These are phyloP conservation scores for Tilletia caries DNA, from an alignment of 1,284 basidiomycete species.

Conservation along the genomic window DNA sequence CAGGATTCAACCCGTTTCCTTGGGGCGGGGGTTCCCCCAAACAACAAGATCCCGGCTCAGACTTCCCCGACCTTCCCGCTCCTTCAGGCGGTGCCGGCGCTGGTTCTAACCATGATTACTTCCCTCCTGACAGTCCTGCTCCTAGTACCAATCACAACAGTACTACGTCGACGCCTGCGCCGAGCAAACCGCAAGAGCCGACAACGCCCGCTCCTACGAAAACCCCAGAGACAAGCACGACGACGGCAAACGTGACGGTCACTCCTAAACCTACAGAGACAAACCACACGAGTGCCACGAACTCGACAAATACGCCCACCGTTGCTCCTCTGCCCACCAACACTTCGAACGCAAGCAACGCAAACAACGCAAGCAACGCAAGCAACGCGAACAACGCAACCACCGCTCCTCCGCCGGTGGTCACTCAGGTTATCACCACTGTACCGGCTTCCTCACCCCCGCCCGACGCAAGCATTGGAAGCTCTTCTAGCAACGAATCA, in stretches of 20 bases:
- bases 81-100: slow-evolving; percentile 1
- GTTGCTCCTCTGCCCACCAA: slow-evolving; percentile 13
- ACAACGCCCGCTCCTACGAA: slow-evolving; percentile 17
- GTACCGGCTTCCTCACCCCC: background rate
- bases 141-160: background rate
- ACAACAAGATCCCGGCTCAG: too few species aligned
- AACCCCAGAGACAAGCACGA: slow-evolving; percentile 12
- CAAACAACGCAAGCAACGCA: too few species aligned
- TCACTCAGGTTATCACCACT: slow-evolving; percentile 24
- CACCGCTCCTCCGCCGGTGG: slow-evolving; percentile 21
- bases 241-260: slow-evolving; percentile 17
- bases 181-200: slow-evolving; percentile 23
- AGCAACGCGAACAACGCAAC: background rate
- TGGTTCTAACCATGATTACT: slow-evolving; percentile 1
- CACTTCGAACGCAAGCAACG: too few species aligned
- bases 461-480: background rate
- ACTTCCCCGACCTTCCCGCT: background rate
- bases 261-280: background rate
- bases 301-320: slow-evolving; percentile 19
- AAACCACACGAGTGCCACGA: background rate
- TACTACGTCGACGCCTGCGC: slow-evolving; percentile 4
- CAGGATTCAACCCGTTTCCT: background rate
- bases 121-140: background rate
- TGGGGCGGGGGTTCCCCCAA: too few species aligned
- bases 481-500: background rate